Percentiles rank a stretch among this genome's conserved stretches.
Evolutionary conservation across 129 eudicot species (phyloP).

Genomic region (Deinandra increscens): DNA sequence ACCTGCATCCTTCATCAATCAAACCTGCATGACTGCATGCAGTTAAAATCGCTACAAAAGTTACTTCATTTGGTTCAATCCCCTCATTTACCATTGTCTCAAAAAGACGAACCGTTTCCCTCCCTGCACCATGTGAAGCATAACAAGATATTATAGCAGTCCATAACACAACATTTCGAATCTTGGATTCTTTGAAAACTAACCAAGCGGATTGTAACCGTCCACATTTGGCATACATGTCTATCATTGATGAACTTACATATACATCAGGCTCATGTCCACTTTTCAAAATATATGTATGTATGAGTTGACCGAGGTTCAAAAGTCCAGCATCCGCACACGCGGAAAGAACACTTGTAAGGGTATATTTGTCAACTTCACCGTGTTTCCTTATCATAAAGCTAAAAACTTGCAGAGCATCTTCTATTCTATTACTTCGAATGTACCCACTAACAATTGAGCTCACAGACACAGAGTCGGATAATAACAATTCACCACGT

Average conservation of each 20-base stretch:
- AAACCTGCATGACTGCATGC: conserved; percentile 80
- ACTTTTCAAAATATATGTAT: conserved; percentile 45
- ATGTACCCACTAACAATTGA: conserved; percentile 54
- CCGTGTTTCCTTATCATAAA: conserved; percentile 40
- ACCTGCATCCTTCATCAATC: conserved; percentile 61
- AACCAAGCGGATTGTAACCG: conserved; percentile 39
- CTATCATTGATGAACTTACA: conserved; percentile 65
- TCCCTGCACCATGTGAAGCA: conserved; percentile 68
- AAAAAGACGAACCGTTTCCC: conserved; percentile 53
- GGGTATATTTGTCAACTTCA: conserved; percentile 52
- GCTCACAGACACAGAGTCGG: conserved; percentile 42
- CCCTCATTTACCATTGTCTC: conserved; percentile 59
- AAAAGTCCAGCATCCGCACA: conserved; percentile 55
- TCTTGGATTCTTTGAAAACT: conserved; percentile 39
- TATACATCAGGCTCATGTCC: conserved; percentile 49
- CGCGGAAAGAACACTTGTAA: conserved; percentile 56
- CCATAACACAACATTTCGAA: conserved; percentile 59
- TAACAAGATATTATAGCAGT: conserved; percentile 60
- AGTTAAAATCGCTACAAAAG: conserved; percentile 57
- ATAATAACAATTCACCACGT: conserved; percentile 21
- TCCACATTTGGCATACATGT: conserved; percentile 87
- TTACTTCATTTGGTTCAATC: conserved; percentile 58
- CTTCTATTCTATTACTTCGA: conserved; percentile 47
- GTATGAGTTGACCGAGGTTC: conserved; percentile 71
- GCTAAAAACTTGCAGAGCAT: conserved; percentile 45